Base-by-base conservation (phyloP, 2,329 filamentous ascomycete species). In the Stagonosporopsis tanaceti region DNA sequence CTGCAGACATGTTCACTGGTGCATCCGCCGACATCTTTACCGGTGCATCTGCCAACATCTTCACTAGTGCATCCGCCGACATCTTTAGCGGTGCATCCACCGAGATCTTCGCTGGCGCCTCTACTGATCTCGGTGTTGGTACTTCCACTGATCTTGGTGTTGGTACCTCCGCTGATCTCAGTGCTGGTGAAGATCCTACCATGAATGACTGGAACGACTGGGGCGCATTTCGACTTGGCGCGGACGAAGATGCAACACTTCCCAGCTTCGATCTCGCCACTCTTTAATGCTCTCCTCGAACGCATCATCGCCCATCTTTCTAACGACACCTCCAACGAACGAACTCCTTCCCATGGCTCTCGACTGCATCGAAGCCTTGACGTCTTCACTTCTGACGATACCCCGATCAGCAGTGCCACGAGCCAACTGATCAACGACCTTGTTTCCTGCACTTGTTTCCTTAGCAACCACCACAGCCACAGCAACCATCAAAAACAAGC, bases 181-280 rank as follows among this genome's bases (percentile, higher is more conserved):
- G 24, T 25, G 15, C 22, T n/a, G 27, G 44, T n/a, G 38, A 15
- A 34, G 39, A 37, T 32, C 22, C 38, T 12, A 47, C 22, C 14
- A 34, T 46, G 12, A 8, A 22, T 34, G 34, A 40, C 24, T 56
- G 37, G 55, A 53, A 50, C 22, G 50, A 60, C 39, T 60, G 41
- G 38, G 25, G 44, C 17, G 60, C 64, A 6, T 67, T 70, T 38
- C 65, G 63, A 28, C 27, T 28, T 12, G 66, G 66, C 9, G 65
- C 65, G 9, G 55, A 69, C 34, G 63, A 50, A 8, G 40, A 67
- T 63, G 65, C 59, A 17, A 64, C 61, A 5, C 61, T 70, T 12
- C 67, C 67, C 8, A 32, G 52, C 8, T 55, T 65, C 50, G 35
- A 61, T 34, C 15, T 38, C 12, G 24, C 38, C 4, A 20, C 28